These are phyloP conservation scores for Syzygium syzygioides DNA, from an alignment of 441 rosid genomes.

Conservation along the genomic window DNA sequence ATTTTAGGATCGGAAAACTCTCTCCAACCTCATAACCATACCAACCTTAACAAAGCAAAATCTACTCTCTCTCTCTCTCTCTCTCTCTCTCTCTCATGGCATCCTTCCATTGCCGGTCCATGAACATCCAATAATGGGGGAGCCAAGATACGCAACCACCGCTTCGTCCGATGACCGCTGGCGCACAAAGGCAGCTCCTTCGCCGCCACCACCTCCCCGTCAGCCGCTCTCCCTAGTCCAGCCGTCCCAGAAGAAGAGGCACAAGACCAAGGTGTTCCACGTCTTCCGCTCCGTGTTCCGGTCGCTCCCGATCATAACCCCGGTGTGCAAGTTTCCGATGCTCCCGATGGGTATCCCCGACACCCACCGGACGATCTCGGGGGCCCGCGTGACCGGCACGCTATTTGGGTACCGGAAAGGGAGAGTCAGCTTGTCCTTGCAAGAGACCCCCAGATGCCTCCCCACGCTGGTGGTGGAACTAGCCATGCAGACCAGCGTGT, in stretches of 20 bases:
- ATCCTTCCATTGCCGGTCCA: slow-evolving; percentile 10
- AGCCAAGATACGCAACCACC: slow-evolving; percentile 22
- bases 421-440: slow-evolving; percentile 48
- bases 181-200: background rate
- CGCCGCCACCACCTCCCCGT: slow-evolving; percentile 15
- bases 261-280: slow-evolving; percentile 45
- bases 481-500: slow-evolving; percentile 33
- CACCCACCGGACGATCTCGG: slow-evolving; percentile 19
- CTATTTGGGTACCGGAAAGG: slow-evolving; percentile 59
- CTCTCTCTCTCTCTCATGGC: slow-evolving; percentile 20
- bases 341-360: slow-evolving; percentile 39
- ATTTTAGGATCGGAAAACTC: background rate
- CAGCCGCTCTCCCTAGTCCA: slow-evolving; percentile 43
- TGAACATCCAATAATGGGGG: slow-evolving; percentile 50
- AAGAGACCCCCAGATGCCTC: slow-evolving; percentile 39
- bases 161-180: slow-evolving; percentile 1
- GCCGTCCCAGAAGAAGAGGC: slow-evolving; percentile 46
- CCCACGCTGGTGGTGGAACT: slow-evolving; percentile 44
- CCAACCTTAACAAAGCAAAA: background rate
- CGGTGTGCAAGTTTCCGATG: slow-evolving; percentile 51
- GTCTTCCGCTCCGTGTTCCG: slow-evolving; percentile 75
- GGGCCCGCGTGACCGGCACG: slow-evolving; percentile 37
- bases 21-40: background rate
- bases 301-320: slow-evolving; percentile 64
- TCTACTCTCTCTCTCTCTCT: background rate